Evolutionary conservation across 768 basidiomycete genomes (phyloP).

Genomic region (Lactarius akahatsu): DNA sequence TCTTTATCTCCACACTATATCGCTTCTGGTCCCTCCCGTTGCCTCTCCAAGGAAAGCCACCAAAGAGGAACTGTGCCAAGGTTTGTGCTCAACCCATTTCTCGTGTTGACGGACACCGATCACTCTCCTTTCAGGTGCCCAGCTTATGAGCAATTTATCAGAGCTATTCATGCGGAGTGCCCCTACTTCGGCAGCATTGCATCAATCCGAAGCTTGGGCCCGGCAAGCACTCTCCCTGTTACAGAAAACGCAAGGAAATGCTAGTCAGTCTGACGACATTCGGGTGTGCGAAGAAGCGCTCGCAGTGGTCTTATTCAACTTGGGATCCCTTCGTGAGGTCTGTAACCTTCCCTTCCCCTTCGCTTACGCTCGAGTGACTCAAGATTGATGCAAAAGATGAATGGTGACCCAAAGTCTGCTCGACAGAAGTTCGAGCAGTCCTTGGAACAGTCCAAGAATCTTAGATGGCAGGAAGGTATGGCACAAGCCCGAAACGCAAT

Average conservation of each 20-base stretch:
- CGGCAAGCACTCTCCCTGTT: constrained; percentile 45
- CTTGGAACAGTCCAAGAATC: constrained; percentile 24
- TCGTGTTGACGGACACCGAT: constrained; percentile 5
- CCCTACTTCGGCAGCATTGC: constrained; percentile 39
- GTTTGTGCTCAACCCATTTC: constrained; percentile 36
- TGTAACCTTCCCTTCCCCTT: constrained; percentile 4
- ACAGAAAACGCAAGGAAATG: constrained; percentile 32
- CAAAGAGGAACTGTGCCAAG: constrained; percentile 58
- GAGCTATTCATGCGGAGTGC: constrained; percentile 41
- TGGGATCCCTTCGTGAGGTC: constrained; percentile 29
- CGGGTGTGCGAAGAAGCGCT: constrained; percentile 25
- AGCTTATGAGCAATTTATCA: constrained; percentile 50
- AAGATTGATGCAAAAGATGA: constrained; percentile 20
- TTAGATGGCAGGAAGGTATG: constrained; percentile 26
- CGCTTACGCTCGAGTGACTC: background rate
- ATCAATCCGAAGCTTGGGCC: constrained; percentile 62
- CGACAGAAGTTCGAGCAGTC: constrained; percentile 22
- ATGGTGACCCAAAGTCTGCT: constrained; percentile 20
- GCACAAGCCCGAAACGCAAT: constrained; percentile 24
- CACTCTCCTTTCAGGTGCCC: constrained; percentile 38
- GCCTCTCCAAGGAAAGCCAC: constrained; percentile 32
- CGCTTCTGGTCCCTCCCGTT: constrained; percentile 52
- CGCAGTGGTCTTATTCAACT: constrained; percentile 28
- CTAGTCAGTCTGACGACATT: constrained; percentile 12
- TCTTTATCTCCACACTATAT: constrained; percentile 64